These are phyloP conservation scores for Citrus mangshanensis DNA, from an alignment of 345 rosid species.

Conservation along the genomic window DNA sequence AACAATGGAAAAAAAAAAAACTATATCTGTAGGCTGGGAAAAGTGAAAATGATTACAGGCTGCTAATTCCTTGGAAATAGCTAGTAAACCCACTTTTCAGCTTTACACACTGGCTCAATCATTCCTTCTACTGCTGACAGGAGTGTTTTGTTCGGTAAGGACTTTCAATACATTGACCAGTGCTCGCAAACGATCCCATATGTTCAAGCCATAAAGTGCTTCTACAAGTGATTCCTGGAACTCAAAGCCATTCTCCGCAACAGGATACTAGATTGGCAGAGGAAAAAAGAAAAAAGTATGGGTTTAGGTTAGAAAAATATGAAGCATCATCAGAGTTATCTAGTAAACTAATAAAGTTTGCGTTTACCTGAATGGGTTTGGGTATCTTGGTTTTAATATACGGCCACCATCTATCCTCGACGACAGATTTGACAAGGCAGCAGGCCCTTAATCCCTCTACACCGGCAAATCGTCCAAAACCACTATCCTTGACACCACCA, in stretches of 20 bases:
- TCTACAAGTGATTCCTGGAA: constrained; percentile 86
- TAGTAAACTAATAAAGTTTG: neutral
- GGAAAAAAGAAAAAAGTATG: neutral
- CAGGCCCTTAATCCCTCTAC: constrained; percentile 94
- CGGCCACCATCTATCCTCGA: constrained; percentile 98
- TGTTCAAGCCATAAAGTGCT: constrained; percentile 78
- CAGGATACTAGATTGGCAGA: constrained; percentile 59
- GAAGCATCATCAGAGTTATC: neutral
- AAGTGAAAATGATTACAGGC: neutral
- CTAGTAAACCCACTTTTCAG: neutral
- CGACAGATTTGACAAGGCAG: constrained; percentile 91
- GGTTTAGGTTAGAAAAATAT: neutral
- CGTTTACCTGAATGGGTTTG: constrained; percentile 82
- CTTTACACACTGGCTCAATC: constrained; percentile 31
- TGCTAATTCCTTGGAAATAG: neutral
- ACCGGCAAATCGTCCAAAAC: constrained; percentile 95
- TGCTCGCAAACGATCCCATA: constrained; percentile 85
- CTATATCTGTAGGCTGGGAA: neutral
- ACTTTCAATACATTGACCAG: constrained; percentile 69
- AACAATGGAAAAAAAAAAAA: neutral
- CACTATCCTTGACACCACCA: constrained; percentile 96
- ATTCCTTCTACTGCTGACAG: constrained; percentile 29
- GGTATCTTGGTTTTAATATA: constrained; percentile 83
- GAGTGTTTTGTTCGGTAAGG: constrained; percentile 56
- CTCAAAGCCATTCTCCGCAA: constrained; percentile 81